Evolutionary conservation across 2,329 filamentous ascomycete species (phyloP), one percentile per base, ranked within the genome.

Genomic region (Parastagonospora nodorum): DNA sequence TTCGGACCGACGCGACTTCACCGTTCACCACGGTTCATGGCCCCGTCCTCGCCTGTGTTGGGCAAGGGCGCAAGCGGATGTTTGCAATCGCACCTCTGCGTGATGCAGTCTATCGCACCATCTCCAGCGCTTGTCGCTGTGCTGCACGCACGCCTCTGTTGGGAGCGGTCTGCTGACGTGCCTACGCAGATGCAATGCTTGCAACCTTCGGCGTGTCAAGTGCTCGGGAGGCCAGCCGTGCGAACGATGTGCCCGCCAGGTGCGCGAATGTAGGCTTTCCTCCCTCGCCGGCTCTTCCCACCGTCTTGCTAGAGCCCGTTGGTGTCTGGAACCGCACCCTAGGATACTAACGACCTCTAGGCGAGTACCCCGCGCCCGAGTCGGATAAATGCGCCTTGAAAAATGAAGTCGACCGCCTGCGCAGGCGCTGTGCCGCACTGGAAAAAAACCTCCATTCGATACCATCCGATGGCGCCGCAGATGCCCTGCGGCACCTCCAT

Each of bases 181-280:
- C 29, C 11, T 15, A 8, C 33, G 14, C 15, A 68, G 65, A 46
- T 68, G 65, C 48, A 66, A 68, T 42, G 55, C 54, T 30, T 68
- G 65, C 35, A 67, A 68, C 39, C 50, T 63, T 24, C 57, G 61
- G 15, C 65, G 65, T 31, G 55, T 64, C 10, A 60, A 55, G 33
- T 68, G 65, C 45, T 60, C 63, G 14, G 65, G 65, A 16, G 58
- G 56, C n/a, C 57, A 63, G 49, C 65, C 65, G 6, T 68, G 65
- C 19, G 55, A 66, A 29, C 55, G 58, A 51, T 68, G 65, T 31
- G 31, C 33, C 28, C 54, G 51, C 31, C 41, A 41, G 27, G 50
- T 55, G 15, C 62, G 61, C 8, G 50, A 60, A 14, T 68, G 65
- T 47, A 47, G 11, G 45, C 8, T 32, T 12, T 29, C 11, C 24